Evolutionary conservation across 371 early-diverging fungal genomes (phyloP).

Genomic region (Haplosporangium sp.): DNA sequence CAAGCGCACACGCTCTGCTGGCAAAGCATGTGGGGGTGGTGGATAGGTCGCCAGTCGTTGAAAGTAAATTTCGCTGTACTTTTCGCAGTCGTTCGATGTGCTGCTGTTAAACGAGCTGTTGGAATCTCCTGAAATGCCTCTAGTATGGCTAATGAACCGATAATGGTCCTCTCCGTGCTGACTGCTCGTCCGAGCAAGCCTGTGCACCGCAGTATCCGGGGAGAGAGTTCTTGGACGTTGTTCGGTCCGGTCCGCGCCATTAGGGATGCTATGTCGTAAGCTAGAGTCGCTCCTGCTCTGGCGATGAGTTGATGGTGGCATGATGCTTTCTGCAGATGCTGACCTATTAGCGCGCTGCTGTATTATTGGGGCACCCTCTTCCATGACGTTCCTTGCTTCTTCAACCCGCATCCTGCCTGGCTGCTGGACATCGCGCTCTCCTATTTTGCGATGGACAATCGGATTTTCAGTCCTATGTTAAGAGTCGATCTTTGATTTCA

Average conservation of each 20-base stretch:
- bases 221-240: conserved; percentile 13
- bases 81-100: conserved; percentile 48
- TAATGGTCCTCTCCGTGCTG: conserved; percentile 45
- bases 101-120: conserved; percentile 44
- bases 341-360: conserved; percentile 22
- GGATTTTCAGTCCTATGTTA: too few relatives aligned
- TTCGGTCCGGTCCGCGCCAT: conserved; percentile 10
- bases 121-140: conserved; percentile 50
- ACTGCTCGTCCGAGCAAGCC: conserved; percentile 24
- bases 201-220: conserved; percentile 23
- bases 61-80: conserved; percentile 45
- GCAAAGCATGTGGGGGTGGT: conserved; percentile 24
- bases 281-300: conserved; percentile 45
- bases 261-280: conserved; percentile 34
- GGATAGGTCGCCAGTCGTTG: conserved; percentile 45
- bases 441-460: not conserved
- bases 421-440: conserved; percentile 10
- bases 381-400: not conserved
- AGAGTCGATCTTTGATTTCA: too few relatives aligned
- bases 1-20: conserved; percentile 32
- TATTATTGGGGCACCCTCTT: not conserved
- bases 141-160: conserved; percentile 47
- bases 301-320: conserved; percentile 20
- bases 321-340: conserved; percentile 31
- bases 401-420: not conserved